Evolutionary conservation across 2,329 filamentous ascomycete genomes (phyloP), one percentile per base, ranked within the genome.

Genomic region (Penicillium sp.): DNA sequence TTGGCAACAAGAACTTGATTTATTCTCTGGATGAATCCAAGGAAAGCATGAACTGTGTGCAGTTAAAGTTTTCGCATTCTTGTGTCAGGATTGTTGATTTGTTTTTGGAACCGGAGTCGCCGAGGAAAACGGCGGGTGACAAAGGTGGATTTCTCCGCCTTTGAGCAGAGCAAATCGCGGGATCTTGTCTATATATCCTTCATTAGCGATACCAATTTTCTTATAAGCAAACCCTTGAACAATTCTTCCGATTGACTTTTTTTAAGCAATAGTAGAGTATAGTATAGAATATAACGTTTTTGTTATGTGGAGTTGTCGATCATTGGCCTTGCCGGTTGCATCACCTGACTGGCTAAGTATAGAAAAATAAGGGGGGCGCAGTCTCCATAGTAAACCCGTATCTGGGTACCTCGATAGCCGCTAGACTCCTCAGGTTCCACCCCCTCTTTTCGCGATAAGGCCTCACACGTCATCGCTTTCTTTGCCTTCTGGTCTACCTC

Each of bases 381-480:
- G 44, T 46, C 23, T 46, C 44, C 44, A 46, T 46, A 46, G 39
- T 42, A 1, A 42, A 42, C 21, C 47, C 47, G 47, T 49, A 49
- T 27, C 48, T 50, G 48, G 48, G 33, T 42, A 50, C 50, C 31
- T 53, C 42, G 50, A 61, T 58, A 50, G 55, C 29, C 55, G 58
- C 58, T 61, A 58, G 39, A 44, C 51, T 49, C 37, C 47, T 55
- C 39, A 25, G 48, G 61, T 55, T 48, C 63, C 64, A 67, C 65
- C 65, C 65, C 65, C 65, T 67, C 65, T 66, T 66, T 67, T 66
- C 31, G 48, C 63, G 65, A 67, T 66, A 66, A 66, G 62, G 49
- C 55, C 43, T 49, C 53, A 50, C 60, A 67, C 65, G 65, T 67
- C 65, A 67, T 66, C 55, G 60, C 37, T 53, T 44, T n/a, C 33